These are phyloP conservation scores for Torulaspora quercuum DNA, from an alignment of 805 yeast species.

Conservation along the genomic window DNA sequence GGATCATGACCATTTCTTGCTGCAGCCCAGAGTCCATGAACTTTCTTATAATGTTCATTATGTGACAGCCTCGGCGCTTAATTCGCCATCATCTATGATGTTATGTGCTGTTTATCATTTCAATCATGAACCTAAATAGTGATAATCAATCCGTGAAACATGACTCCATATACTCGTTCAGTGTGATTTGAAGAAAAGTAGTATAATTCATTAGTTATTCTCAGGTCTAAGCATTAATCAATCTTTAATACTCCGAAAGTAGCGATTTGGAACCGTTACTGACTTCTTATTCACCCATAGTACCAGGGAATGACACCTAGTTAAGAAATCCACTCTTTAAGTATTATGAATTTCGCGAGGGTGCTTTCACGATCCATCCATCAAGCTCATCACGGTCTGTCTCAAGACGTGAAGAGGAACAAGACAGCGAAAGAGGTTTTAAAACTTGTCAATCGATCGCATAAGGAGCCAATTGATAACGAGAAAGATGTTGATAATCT, in stretches of 20 bases:
- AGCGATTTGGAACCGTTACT: too few species aligned
- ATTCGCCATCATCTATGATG: background rate
- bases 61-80: background rate
- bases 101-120: background rate
- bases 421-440: constrained; percentile 22
- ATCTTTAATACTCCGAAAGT: too few species aligned
- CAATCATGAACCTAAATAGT: too few species aligned
- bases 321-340: too few species aligned
- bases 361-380: constrained; percentile 13
- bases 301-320: too few species aligned
- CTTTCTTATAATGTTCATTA: constrained; percentile 70
- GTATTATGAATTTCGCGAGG: constrained; percentile 5
- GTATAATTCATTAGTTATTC: too few species aligned
- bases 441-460: constrained; percentile 19
- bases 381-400: constrained; percentile 6
- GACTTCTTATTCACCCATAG: too few species aligned
- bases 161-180: too few species aligned
- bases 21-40: constrained; percentile 54
- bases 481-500: constrained; percentile 26
- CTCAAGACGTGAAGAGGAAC: constrained; percentile 7
- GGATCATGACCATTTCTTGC: constrained; percentile 63
- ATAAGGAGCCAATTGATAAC: constrained; percentile 14
- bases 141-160: too few species aligned
- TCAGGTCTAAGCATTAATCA: too few species aligned
- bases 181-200: too few species aligned